Evolutionary conservation across 1,139 yeast species (phyloP).

Genomic region (Taphrina pruni): DNA sequence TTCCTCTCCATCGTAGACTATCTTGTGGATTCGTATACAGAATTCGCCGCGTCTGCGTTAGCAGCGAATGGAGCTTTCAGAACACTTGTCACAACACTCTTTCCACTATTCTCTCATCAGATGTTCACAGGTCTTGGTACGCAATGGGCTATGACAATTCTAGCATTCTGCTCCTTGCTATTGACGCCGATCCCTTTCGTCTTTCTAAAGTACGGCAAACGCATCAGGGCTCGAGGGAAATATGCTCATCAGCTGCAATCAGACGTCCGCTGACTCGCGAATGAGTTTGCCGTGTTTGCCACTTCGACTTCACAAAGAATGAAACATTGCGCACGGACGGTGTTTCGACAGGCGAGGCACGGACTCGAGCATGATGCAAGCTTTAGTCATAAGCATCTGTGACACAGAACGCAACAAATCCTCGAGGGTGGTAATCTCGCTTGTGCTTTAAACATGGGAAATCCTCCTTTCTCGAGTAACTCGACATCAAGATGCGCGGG

Average conservation of each 20-base stretch:
- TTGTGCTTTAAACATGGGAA: conserved; percentile 7
- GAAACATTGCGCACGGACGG: conserved; percentile 1
- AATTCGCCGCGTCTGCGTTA: conserved; percentile 68
- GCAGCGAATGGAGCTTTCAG: conserved; percentile 71
- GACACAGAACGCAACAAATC: neutral
- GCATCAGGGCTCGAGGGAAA: conserved; percentile 59
- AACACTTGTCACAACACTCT: conserved; percentile 65
- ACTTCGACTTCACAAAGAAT: neutral
- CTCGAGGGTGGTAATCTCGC: neutral
- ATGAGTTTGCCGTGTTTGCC: neutral
- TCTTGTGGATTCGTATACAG: conserved; percentile 60
- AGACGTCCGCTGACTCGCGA: neutral
- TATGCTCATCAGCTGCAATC: conserved; percentile 10
- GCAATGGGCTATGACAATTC: conserved; percentile 81
- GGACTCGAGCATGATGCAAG: conserved; percentile 1
- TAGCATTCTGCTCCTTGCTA: conserved; percentile 82
- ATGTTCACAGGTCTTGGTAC: conserved; percentile 77
- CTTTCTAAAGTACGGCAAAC: conserved; percentile 63
- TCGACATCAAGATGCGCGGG: neutral
- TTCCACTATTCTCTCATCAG: conserved; percentile 68
- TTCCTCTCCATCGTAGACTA: conserved; percentile 58
- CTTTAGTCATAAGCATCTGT: neutral
- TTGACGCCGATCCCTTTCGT: conserved; percentile 79
- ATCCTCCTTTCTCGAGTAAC: neutral
- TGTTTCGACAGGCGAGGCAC: conserved; percentile 1